phyloP scores from a whole-genome alignment of 2,329 filamentous ascomycete genomes.

The Nemania sp. region DNA sequence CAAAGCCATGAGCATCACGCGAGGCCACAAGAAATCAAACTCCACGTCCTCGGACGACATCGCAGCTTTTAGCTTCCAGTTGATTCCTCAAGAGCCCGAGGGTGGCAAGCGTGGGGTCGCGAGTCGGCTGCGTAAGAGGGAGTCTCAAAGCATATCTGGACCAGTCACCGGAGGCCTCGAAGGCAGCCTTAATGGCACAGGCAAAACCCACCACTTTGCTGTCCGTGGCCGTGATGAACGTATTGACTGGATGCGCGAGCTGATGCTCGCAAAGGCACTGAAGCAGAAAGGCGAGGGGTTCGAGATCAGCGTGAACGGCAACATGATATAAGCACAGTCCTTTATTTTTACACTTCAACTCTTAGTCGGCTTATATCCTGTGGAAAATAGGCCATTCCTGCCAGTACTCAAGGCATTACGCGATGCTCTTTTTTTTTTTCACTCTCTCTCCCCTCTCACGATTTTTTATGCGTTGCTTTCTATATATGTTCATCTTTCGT shows the following conservation, averaged over 20 bases:
- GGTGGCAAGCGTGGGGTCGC: slow-evolving; percentile 49
- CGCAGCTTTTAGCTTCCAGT: slow-evolving; percentile 80
- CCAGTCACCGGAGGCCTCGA: slow-evolving; percentile 36
- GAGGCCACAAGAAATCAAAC: slow-evolving; percentile 45
- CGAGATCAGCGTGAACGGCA: slow-evolving; percentile 80
- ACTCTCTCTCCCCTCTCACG: slow-evolving; percentile 15
- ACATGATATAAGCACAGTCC: slow-evolving; percentile 60
- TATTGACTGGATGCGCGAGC: slow-evolving; percentile 95
- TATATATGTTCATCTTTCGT: not conserved
- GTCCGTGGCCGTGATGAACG: slow-evolving; percentile 84
- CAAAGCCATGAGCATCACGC: slow-evolving; percentile 71
- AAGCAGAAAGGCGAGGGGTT: slow-evolving; percentile 84
- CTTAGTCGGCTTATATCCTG: not conserved
- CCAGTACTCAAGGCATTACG: not conserved
- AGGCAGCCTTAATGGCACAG: slow-evolving; percentile 58
- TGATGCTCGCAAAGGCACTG: slow-evolving; percentile 87
- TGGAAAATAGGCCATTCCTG: not conserved
- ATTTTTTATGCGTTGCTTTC: slow-evolving; percentile 10
- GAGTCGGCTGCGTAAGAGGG: slow-evolving; percentile 55
- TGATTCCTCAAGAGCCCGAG: slow-evolving; percentile 70
- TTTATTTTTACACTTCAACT: not conserved
- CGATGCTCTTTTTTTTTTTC: not conserved
- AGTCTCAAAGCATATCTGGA: slow-evolving; percentile 48
- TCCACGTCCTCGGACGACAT: slow-evolving; percentile 53
- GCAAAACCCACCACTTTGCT: slow-evolving; percentile 92